Percentiles rank a stretch among this genome's conserved stretches.
These are phyloP conservation scores for Sherardia arvensis DNA, from an alignment of 257 asterid species.

Conservation along the genomic window DNA sequence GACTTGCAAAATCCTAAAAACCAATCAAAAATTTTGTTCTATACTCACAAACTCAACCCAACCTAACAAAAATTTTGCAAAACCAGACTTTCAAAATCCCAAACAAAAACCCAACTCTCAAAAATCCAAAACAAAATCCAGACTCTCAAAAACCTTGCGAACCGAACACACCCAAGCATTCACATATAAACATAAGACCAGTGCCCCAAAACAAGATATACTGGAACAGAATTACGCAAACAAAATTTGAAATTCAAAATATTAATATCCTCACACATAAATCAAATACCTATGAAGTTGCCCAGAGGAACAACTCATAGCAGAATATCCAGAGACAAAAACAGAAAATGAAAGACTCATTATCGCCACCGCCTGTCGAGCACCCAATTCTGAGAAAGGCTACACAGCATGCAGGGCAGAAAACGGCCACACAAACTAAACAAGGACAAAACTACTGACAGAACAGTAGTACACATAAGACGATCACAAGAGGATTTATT, in stretches of 20 bases:
- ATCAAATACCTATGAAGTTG: neutral
- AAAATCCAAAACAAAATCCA: too few relatives aligned
- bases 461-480: neutral
- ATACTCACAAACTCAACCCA: too few relatives aligned
- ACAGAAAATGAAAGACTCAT: neutral
- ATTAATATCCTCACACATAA: neutral
- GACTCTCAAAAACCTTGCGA: too few relatives aligned
- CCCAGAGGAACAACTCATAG: slow-evolving; percentile 7
- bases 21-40: too few relatives aligned
- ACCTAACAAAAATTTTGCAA: too few relatives aligned
- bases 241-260: neutral
- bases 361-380: slow-evolving; percentile 36
- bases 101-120: too few relatives aligned
- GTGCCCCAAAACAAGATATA: too few relatives aligned
- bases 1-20: too few relatives aligned
- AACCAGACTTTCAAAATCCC: too few relatives aligned
- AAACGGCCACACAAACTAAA: slow-evolving; percentile 12
- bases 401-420: slow-evolving; percentile 22
- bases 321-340: neutral
- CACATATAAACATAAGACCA: too few relatives aligned
- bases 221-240: neutral
- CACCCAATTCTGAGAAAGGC: slow-evolving; percentile 31
- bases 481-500: slow-evolving; percentile 8
- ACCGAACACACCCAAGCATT: too few relatives aligned
- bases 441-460: slow-evolving; percentile 1